Evolutionary conservation across 2,329 filamentous ascomycete species (phyloP), one percentile per base, ranked within the genome.

Genomic region (Fonsecaea monophora): DNA sequence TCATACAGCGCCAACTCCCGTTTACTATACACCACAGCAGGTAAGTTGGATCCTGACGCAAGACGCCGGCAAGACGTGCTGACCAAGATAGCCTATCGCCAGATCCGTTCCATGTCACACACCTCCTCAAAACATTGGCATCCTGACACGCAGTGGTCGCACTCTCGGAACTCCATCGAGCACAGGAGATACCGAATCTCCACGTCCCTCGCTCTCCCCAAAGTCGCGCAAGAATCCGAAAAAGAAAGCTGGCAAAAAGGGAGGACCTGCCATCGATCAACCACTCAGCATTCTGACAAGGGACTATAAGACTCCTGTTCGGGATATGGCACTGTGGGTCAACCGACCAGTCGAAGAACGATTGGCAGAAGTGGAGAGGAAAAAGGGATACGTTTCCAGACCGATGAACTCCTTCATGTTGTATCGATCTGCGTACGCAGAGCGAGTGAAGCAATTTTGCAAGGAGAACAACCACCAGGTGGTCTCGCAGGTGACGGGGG

Each of bases 381-480:
- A 88, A 65, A 92, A 89, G 73, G 91, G 91, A 32, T 93, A 94
- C 76, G 86, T 98, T 72, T 92, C 94, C 74, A 86, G 95, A 35
- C 94, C 95, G 2, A 96, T 97, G 90, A 99, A 99, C 78, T 94
- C 92, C 0, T 99, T 98, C 82, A 97, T 99, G 90, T 83, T 99
- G 59, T 99, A 99, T 78, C 90, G 95, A 50, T 97, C 95, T 71
- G 92, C 92, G 6, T 97, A 92, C 76, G 92, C 96, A 67, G 91
- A 95, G 68, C 85, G 93, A 37, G 92, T 92, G 66, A 97, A 97
- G 78, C 84, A 87, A 60, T 92, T 89, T 83, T 92, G 91, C 73
- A 82, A 87, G 13, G 89, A 95, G 74, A 94, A 95, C 78, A 97
- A 98, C 79, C 94, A 99, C 77, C 94, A 99, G 77, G 83, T 95